These are phyloP conservation scores for Claviceps sp. DNA, from an alignment of 2,329 filamentous ascomycete species.

Conservation along the genomic window DNA sequence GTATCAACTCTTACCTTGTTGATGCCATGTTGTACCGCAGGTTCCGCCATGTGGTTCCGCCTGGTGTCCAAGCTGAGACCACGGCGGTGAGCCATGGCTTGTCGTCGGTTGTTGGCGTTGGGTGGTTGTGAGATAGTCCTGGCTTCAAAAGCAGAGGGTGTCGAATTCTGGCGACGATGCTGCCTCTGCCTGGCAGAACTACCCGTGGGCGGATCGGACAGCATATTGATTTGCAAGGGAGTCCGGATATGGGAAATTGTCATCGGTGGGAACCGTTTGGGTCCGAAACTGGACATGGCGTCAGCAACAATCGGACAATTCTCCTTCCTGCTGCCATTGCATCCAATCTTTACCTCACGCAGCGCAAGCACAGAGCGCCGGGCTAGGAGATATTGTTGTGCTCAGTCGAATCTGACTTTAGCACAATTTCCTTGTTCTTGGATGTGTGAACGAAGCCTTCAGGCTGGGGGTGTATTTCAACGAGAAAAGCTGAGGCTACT, in stretches of 20 bases:
- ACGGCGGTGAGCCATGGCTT: conserved; percentile 51
- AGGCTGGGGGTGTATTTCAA: conserved; percentile 14
- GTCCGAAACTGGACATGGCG: conserved; percentile 26
- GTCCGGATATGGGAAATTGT: conserved; percentile 44
- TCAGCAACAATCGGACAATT: conserved; percentile 1
- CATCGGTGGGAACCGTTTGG: conserved; percentile 39
- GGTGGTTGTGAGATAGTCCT: conserved; percentile 56
- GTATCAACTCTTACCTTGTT: conserved; percentile 37
- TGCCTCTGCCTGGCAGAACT: conserved; percentile 45
- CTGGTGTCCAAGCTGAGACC: conserved; percentile 74
- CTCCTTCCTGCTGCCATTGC: neutral
- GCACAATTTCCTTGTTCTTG: conserved; percentile 8
- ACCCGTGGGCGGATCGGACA: conserved; percentile 61
- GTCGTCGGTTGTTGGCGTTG: conserved; percentile 29
- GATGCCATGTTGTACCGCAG: conserved; percentile 19
- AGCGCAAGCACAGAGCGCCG: conserved; percentile 72
- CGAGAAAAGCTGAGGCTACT: conserved; percentile 10
- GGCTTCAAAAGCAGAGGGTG: conserved; percentile 63
- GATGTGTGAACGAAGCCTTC: conserved; percentile 16
- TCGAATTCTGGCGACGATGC: conserved; percentile 81
- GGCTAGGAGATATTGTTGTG: conserved; percentile 39
- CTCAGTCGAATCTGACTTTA: conserved; percentile 35
- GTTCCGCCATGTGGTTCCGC: conserved; percentile 33
- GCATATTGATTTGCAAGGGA: conserved; percentile 60
- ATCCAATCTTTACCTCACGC: conserved; percentile 52